phyloP scores from a whole-genome alignment of 1,139 yeast genomes.

The Diutina rugosa region DNA sequence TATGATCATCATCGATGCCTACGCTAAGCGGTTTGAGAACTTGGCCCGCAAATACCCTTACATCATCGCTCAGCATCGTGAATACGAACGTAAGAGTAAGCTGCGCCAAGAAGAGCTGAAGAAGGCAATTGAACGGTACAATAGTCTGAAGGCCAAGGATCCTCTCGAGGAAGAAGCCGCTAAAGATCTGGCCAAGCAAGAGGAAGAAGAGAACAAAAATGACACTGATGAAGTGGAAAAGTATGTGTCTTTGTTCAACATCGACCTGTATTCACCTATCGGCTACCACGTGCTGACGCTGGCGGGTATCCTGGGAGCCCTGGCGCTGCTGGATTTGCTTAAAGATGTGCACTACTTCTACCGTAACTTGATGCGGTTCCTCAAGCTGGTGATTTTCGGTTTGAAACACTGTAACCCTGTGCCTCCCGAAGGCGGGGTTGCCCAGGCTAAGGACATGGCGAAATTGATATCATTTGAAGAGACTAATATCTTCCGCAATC shows the following conservation, averaged over 20 bases:
- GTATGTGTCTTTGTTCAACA: conserved; percentile 15
- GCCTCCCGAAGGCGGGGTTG: conserved; percentile 32
- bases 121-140: conserved; percentile 28
- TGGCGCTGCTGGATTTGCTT: conserved; percentile 46
- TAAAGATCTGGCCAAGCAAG: conserved; percentile 13
- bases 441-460: conserved; percentile 61
- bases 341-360: conserved; percentile 83
- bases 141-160: conserved; percentile 7
- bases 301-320: conserved; percentile 9
- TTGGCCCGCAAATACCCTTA: conserved; percentile 61
- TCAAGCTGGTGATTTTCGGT: conserved; percentile 85
- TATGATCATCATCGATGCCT: conserved; percentile 75
- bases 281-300: conserved; percentile 8
- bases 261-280: conserved; percentile 29
- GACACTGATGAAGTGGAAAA: background rate
- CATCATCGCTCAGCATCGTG: conserved; percentile 51
- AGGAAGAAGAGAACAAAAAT: conserved; percentile 4
- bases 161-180: conserved; percentile 5
- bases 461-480: conserved; percentile 77
- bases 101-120: conserved; percentile 31
- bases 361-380: conserved; percentile 78
- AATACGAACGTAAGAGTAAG: conserved; percentile 31
- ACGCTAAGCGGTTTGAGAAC: conserved; percentile 70
- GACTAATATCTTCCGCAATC: conserved; percentile 56
- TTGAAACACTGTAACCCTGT: conserved; percentile 85